These are phyloP conservation scores for Parathielavia hyrcaniae DNA, from an alignment of 495 filamentous ascomycete species.

Conservation along the genomic window DNA sequence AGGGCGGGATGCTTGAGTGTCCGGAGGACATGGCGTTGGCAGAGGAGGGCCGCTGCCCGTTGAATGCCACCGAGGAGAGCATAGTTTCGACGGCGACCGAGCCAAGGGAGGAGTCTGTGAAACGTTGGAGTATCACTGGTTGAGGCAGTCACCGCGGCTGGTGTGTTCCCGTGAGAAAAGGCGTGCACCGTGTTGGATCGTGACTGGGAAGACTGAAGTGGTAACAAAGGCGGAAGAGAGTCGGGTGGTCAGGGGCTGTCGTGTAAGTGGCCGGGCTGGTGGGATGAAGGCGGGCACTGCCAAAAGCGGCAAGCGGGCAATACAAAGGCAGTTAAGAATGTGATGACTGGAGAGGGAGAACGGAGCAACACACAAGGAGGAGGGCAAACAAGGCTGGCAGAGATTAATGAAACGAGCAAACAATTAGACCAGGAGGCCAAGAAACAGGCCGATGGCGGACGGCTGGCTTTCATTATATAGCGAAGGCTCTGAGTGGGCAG, in stretches of 20 bases:
- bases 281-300: neutral
- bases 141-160: constrained; percentile 8
- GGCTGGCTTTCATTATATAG: constrained; percentile 25
- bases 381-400: neutral
- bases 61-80: constrained; percentile 40
- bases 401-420: constrained; percentile 11
- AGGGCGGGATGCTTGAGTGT: constrained; percentile 32
- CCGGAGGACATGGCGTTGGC: constrained; percentile 29
- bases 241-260: neutral
- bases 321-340: constrained; percentile 9
- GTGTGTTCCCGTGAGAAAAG: constrained; percentile 10
- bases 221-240: neutral
- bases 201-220: neutral
- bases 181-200: neutral
- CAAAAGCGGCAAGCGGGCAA: neutral
- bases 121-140: neutral
- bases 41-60: constrained; percentile 31
- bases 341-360: neutral
- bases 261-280: constrained; percentile 3
- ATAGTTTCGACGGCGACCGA: constrained; percentile 21
- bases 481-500: constrained; percentile 17
- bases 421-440: neutral
- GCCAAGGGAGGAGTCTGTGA: neutral
- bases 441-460: constrained; percentile 21
- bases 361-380: neutral